A percentile compares a stretch with the other conserved stretches of the same genome.
Conservation (phyloP, 768 basidiomycete species). For the Galerina marginata region DNA sequence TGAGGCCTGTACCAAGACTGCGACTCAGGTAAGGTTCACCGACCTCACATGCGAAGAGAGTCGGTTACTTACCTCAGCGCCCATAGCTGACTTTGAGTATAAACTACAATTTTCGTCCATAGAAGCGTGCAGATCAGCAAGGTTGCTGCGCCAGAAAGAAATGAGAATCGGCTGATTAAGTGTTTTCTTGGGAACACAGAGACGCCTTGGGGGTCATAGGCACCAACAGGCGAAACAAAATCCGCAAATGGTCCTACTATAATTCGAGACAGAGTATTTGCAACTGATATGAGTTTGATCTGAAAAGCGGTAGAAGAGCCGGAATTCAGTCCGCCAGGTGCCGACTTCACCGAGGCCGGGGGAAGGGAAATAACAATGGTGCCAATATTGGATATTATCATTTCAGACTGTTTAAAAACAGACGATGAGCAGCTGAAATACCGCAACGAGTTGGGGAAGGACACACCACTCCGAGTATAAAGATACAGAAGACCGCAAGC, state of each 20-base stretch:
- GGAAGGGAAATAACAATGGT: constrained; percentile 74
- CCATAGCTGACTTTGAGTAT: constrained; percentile 64
- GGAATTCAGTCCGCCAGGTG: constrained; percentile 25
- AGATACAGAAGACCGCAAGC: constrained; percentile 53
- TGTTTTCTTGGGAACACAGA: constrained; percentile 51
- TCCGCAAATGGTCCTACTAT: constrained; percentile 75
- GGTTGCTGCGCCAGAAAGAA: constrained; percentile 55
- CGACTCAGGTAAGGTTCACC: constrained; percentile 4
- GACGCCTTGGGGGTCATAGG: constrained; percentile 42
- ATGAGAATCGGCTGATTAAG: constrained; percentile 63
- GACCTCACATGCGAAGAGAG: too few relatives aligned
- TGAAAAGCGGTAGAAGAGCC: constrained; percentile 58
- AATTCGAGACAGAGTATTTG: constrained; percentile 76
- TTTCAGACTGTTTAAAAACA: constrained; percentile 59
- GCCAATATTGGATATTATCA: constrained; percentile 85
- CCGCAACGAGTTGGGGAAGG: not conserved
- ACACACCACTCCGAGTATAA: constrained; percentile 75
- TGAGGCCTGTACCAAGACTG: constrained; percentile 69
- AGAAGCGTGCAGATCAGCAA: constrained; percentile 56
- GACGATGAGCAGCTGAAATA: constrained; percentile 1
- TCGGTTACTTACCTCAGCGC: constrained; percentile 57
- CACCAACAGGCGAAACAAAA: constrained; percentile 66
- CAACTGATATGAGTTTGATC: constrained; percentile 71
- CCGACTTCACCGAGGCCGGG: constrained; percentile 23
- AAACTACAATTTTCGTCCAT: constrained; percentile 58